These are phyloP conservation scores for Choanephora cucurbitarum DNA, from an alignment of 371 early-diverging fungal genomes.

Conservation along the genomic window DNA sequence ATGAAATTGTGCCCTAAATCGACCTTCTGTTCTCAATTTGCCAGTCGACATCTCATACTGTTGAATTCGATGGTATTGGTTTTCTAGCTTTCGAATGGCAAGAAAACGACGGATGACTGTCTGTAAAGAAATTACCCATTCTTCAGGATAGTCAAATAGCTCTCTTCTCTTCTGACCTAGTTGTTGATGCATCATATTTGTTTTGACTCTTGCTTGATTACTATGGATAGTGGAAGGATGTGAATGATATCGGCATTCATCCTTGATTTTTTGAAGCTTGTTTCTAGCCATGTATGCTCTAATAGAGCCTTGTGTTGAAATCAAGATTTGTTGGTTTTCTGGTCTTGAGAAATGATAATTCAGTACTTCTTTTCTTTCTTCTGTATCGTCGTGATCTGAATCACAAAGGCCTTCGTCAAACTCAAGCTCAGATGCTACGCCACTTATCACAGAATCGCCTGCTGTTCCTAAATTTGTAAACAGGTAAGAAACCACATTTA, in stretches of 20 bases:
- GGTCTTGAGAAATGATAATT: conserved; percentile 16
- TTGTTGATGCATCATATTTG: conserved; percentile 7
- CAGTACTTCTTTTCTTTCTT: conserved; percentile 10
- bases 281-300: conserved; percentile 19
- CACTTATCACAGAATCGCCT: conserved; percentile 11
- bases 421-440: conserved; percentile 20
- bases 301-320: conserved; percentile 17
- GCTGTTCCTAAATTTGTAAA: too few relatives aligned
- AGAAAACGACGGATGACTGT: conserved; percentile 17
- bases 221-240: conserved; percentile 11
- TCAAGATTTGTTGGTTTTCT: conserved; percentile 11
- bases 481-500: too few relatives aligned
- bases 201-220: conserved; percentile 18
- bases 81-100: conserved; percentile 11
- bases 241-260: conserved; percentile 20
- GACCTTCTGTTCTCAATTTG: conserved; percentile 9
- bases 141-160: conserved; percentile 20
- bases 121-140: conserved; percentile 24
- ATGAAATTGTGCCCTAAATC: conserved; percentile 10
- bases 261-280: conserved; percentile 24
- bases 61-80: conserved; percentile 11
- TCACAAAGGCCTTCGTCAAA: conserved; percentile 3
- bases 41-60: conserved; percentile 1
- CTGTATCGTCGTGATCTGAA: conserved; percentile 5
- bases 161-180: conserved; percentile 24